These are phyloP conservation scores for Adansonia digitata DNA, from an alignment of 345 rosid species.

Conservation along the genomic window DNA sequence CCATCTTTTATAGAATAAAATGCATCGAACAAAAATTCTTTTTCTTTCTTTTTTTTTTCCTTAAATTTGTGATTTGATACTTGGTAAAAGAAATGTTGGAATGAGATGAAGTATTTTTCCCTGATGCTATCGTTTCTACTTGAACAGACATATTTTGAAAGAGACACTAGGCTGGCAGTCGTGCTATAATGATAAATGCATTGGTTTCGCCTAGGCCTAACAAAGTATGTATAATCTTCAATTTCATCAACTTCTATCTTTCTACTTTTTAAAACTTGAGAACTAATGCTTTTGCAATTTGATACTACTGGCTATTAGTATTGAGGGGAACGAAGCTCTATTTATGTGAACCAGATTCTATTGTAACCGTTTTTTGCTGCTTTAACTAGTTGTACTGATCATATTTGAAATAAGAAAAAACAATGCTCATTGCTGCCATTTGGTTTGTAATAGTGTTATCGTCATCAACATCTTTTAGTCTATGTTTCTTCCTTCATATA, in stretches of 20 bases:
- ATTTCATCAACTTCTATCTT: not conserved
- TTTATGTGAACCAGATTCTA: not conserved
- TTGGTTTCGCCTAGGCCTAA: not conserved
- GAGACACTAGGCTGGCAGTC: conserved; percentile 3
- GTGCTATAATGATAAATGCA: conserved; percentile 6
- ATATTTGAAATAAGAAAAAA: not conserved
- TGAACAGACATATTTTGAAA: conserved; percentile 6
- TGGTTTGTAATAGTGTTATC: not conserved
- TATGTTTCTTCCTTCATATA: too few species aligned
- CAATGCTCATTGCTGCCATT: not conserved
- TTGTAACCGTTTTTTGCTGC: not conserved
- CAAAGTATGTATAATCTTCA: not conserved
- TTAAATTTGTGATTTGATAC: not conserved
- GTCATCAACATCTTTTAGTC: too few species aligned
- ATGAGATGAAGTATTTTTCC: not conserved
- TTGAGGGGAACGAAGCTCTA: not conserved
- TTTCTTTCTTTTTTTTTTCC: not conserved
- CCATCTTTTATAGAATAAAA: not conserved
- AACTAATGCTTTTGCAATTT: not conserved
- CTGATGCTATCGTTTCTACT: not conserved
- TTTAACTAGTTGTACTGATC: not conserved
- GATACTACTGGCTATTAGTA: not conserved
- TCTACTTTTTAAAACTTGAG: not conserved
- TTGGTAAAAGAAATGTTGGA: not conserved
- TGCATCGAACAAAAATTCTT: not conserved